Percentiles rank a stretch among this genome's conserved stretches.
phyloP scores from a whole-genome alignment of 75 land plant genomes.

The Azolla pinnata region DNA sequence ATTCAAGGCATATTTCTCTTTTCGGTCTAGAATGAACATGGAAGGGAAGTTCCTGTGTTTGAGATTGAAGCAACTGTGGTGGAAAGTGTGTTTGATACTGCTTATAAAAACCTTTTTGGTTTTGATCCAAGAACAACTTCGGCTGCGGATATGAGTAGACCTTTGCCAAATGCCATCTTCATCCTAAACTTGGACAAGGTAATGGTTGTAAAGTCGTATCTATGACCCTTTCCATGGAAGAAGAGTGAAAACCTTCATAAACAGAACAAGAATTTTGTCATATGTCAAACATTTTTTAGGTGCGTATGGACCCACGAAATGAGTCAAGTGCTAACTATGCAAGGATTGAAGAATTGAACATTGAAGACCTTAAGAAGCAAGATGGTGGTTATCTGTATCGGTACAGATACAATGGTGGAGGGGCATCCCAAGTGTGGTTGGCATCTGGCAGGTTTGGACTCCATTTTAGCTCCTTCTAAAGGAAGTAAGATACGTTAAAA shows the following conservation, averaged over 20 bases:
- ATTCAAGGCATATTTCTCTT: neutral
- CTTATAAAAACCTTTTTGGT: slow-evolving; percentile 79
- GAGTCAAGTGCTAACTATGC: slow-evolving; percentile 45
- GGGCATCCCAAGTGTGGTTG: slow-evolving; percentile 95
- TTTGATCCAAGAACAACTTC: slow-evolving; percentile 35
- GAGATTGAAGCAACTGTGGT: slow-evolving; percentile 81
- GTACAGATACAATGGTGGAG: slow-evolving; percentile 91
- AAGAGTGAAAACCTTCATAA: too few relatives aligned
- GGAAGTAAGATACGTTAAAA: neutral
- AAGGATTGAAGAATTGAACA: slow-evolving; percentile 42
- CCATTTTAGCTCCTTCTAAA: neutral
- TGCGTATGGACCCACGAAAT: slow-evolving; percentile 86
- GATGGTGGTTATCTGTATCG: slow-evolving; percentile 89
- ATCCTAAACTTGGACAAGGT: slow-evolving; percentile 96
- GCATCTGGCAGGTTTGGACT: slow-evolving; percentile 71
- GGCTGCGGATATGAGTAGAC: slow-evolving; percentile 42
- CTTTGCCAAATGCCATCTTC: slow-evolving; percentile 75
- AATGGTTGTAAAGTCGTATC: too few relatives aligned
- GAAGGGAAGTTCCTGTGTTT: slow-evolving; percentile 71
- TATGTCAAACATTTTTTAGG: too few relatives aligned
- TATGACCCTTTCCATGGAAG: too few relatives aligned
- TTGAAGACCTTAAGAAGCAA: slow-evolving; percentile 66
- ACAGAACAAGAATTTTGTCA: too few relatives aligned
- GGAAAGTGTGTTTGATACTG: slow-evolving; percentile 61
- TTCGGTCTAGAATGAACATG: slow-evolving; percentile 58